Evolutionary conservation across 1,139 yeast genomes (phyloP), one percentile per base, ranked within the genome.

Genomic region (Yamadazyma pseudoaaseri): DNA sequence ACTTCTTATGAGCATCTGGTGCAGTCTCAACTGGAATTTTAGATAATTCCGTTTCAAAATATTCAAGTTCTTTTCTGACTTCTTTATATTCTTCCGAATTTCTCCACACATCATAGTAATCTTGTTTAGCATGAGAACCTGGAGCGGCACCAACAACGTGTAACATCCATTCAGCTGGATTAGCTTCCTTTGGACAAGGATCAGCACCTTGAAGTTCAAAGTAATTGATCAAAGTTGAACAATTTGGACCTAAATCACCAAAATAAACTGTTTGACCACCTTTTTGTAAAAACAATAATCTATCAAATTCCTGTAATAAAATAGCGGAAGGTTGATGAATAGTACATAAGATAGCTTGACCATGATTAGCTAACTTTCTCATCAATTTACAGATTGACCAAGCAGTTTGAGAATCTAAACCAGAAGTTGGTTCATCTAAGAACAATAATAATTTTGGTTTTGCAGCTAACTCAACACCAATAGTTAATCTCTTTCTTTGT

Each of bases 361-460:
- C 95, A 47, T 79, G 79, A 52, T 78, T 70, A 20, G 92, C 86
- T 38, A 85, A 69, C 58, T 80, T 82, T 61, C 86, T 76, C 80
- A 85, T 76, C 60, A 86, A 69, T 53, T 81, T 78, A 62, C 89
- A 81, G 48, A 84, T 78, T 23, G 94, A 79, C 95, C 95, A 85
- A 13, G 96, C 95, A 37, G 95, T 83, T 60, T 86, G 95, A 16
- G 96, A 86, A 56, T 87, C 96, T 46, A 87, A 70, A 53, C 96
- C 96, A 5, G 96, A 86, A 15, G 96, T 87, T 7, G 96, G 96
- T 57, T 87, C 96, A 62, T 87, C 96, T 52, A 87, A 71, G 61
- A 87, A 87, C 37, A 87, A 65, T 42, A 87, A 65, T 38, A 87
- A 67, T 45, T 82, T 81, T 4, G 96, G 96, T 56, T 84, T 86